These are phyloP conservation scores for Fraxinus americana DNA, from an alignment of 257 asterid genomes.

Conservation along the genomic window DNA sequence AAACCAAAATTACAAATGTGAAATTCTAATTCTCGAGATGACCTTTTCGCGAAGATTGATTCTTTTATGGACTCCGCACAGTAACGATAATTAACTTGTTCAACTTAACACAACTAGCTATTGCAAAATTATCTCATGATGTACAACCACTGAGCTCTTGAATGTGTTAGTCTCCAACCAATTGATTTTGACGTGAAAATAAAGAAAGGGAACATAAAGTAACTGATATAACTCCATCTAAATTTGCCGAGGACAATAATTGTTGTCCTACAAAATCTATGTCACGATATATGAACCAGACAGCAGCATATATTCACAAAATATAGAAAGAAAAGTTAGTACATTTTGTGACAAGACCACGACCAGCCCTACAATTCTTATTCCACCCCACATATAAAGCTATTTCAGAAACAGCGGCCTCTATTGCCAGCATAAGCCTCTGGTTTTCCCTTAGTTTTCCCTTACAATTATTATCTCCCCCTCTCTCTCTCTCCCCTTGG, in stretches of 20 bases:
- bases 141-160: background rate
- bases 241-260: background rate
- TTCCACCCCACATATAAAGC: background rate
- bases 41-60: too few species aligned
- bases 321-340: background rate
- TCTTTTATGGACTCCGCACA: too few species aligned
- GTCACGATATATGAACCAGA: background rate
- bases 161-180: background rate
- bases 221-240: background rate
- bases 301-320: background rate
- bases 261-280: slow-evolving; percentile 3
- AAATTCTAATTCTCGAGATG: too few species aligned
- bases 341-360: slow-evolving; percentile 1
- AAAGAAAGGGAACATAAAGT: background rate
- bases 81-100: too few species aligned
- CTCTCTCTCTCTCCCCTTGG: background rate
- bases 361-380: background rate
- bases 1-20: too few species aligned
- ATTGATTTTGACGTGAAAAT: background rate
- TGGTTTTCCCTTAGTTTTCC: background rate
- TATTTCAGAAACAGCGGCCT: background rate
- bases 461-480: background rate
- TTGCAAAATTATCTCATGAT: too few species aligned
- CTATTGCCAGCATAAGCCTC: background rate
- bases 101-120: too few species aligned